phyloP scores from a whole-genome alignment of 805 yeast species.

The Priceomyces fermenticarens region DNA sequence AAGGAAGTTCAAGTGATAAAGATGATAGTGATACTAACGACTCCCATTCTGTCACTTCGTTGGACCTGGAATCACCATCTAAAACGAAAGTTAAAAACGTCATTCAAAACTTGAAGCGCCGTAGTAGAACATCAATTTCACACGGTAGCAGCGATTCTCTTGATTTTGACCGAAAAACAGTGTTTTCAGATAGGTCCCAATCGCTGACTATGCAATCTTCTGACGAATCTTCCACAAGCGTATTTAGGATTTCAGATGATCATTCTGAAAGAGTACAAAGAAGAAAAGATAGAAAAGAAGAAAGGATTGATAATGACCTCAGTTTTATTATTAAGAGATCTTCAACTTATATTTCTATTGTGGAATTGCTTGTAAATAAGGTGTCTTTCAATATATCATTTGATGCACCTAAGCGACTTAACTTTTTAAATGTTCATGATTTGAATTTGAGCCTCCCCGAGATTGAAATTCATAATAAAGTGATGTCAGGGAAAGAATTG shows the following conservation, averaged over 20 bases:
- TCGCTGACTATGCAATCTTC: constrained; percentile 3
- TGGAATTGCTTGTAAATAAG: constrained; percentile 31
- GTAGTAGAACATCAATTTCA: constrained; percentile 3
- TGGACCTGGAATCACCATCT: neutral
- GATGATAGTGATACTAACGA: constrained; percentile 1
- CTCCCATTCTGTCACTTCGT: neutral
- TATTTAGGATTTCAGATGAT: neutral
- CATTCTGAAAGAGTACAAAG: neutral
- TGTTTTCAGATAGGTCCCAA: constrained; percentile 2
- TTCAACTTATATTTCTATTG: constrained; percentile 37
- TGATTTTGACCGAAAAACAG: constrained; percentile 2
- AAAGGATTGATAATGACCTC: constrained; percentile 30
- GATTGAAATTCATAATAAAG: constrained; percentile 39
- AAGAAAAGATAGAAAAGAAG: constrained; percentile 3
- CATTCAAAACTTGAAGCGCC: constrained; percentile 9
- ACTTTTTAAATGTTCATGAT: constrained; percentile 74
- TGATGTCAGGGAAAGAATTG: constrained; percentile 70
- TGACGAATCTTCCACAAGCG: constrained; percentile 4
- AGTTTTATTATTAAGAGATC: constrained; percentile 42
- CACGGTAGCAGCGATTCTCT: constrained; percentile 1
- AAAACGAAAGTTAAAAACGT: constrained; percentile 5
- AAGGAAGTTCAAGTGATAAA: constrained; percentile 5
- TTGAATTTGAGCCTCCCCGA: constrained; percentile 66
- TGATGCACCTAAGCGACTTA: constrained; percentile 66
- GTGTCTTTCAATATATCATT: constrained; percentile 62